Percentiles rank a stretch among this genome's conserved stretches.
Conservation (phyloP, 2,329 filamentous ascomycete genomes). For the Hypoxylon sp. region DNA sequence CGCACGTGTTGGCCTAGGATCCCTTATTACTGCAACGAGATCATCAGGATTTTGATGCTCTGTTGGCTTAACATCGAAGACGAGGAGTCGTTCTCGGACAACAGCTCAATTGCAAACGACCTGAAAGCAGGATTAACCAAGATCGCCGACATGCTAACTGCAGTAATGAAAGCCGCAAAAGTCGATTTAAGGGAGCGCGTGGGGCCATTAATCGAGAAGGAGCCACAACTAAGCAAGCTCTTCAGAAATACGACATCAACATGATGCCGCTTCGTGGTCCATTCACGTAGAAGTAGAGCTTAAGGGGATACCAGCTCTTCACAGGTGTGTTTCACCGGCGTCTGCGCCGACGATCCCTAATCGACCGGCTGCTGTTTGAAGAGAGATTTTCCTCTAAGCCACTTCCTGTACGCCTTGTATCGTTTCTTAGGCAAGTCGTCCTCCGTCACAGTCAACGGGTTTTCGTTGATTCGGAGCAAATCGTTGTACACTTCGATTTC, state of each 20-base stretch:
- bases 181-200: conserved; percentile 53
- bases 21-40: conserved; percentile 70
- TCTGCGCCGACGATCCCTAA: conserved; percentile 55
- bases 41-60: conserved; percentile 72
- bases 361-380: conserved; percentile 89
- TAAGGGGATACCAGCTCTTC: conserved; percentile 33
- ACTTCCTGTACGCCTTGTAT: conserved; percentile 96
- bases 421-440: conserved; percentile 92
- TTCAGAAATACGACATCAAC: conserved; percentile 48
- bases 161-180: conserved; percentile 52
- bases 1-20: conserved; percentile 79
- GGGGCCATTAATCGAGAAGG: conserved; percentile 56
- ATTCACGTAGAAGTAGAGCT: background rate
- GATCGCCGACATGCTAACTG: conserved; percentile 56
- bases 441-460: conserved; percentile 88
- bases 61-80: conserved; percentile 74
- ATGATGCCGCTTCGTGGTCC: background rate
- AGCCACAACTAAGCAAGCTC: conserved; percentile 55
- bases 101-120: conserved; percentile 32
- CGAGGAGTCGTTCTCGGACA: conserved; percentile 45
- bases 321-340: conserved; percentile 46
- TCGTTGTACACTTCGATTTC: conserved; percentile 82
- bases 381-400: conserved; percentile 93
- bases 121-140: conserved; percentile 56
- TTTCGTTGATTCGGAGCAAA: conserved; percentile 81